Conservation (phyloP, 306 rosid species). For the Ochetophila trinervis region DNA sequence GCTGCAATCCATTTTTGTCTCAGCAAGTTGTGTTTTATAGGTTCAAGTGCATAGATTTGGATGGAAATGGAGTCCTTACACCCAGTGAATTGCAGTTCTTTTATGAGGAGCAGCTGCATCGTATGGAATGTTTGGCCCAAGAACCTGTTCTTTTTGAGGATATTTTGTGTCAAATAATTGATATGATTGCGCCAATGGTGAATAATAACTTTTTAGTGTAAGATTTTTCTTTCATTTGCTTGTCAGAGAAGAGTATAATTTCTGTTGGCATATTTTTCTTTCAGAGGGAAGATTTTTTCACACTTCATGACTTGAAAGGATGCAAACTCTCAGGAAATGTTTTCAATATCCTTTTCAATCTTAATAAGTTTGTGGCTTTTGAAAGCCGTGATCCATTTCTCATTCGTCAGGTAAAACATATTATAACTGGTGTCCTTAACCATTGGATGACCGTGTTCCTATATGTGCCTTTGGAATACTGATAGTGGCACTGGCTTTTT, state of each 20-base stretch:
- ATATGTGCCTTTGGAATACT: conserved; percentile 24
- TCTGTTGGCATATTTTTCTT: conserved; percentile 23
- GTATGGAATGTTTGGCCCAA: conserved; percentile 99
- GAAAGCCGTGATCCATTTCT: conserved; percentile 97
- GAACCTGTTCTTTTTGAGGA: conserved; percentile 97
- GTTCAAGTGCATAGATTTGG: conserved; percentile 98
- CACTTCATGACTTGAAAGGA: conserved; percentile 73
- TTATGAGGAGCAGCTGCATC: conserved; percentile 98
- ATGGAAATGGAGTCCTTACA: conserved; percentile 87
- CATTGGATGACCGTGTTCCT: neutral
- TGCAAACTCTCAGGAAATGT: conserved; percentile 90
- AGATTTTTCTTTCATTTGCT: conserved; percentile 12
- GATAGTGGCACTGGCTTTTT: conserved; percentile 11
- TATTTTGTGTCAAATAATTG: conserved; percentile 91
- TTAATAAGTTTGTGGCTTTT: conserved; percentile 91
- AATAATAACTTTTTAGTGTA: neutral
- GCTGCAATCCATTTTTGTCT: conserved; percentile 3
- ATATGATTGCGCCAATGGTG: conserved; percentile 92
- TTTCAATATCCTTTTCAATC: conserved; percentile 93
- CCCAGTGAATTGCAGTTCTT: conserved; percentile 91
- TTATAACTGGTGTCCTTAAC: neutral
- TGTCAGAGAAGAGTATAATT: conserved; percentile 4
- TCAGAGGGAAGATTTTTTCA: conserved; percentile 73
- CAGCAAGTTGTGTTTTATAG: conserved; percentile 41
- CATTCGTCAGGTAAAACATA: conserved; percentile 78